Base-by-base conservation (phyloP, 495 filamentous ascomycete species). In the Viridothelium virens region DNA sequence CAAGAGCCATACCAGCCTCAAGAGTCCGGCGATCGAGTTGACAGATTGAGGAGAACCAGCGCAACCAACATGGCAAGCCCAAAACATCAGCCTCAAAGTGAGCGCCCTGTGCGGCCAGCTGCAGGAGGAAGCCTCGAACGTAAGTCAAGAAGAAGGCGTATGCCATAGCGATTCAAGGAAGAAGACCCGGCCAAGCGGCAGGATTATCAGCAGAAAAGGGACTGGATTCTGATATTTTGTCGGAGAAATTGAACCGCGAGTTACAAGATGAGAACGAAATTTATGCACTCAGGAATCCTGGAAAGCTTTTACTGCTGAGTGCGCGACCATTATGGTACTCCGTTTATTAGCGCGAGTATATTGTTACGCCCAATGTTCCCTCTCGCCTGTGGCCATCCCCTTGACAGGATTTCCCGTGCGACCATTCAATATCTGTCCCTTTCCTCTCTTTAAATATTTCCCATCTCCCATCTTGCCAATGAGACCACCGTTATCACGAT, bases 381-480 rank as follows among this genome's bases (percentile, higher is more conserved):
- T 39, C 61, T 70, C 69, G 37, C 66, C 69, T 39, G 68, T 67
- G 12, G 65, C 16, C 69, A 70, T 70, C 11, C 66, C 69, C 46
- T 67, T 53, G n/a, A 67, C 56, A 2, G 68, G 38, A 61, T 68
- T 66, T 10, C 69, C 66, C n/a, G 56, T 66, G 38, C 50, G 65
- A 33, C 69, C 69, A 37, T 38, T 50, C 4, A 70, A 50, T 3
- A 70, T 65, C 56, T 70, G 39, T 5, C 69, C 69, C 61, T 63
- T 70, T 14, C 63, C 66, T 5, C 84, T 76, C 77, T 82, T 83
- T 64, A 85, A 39, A 72, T 83, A 87, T 68, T 79, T 62, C 0
- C 84, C 85, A 73, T 79, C 79, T 10, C 77, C 77, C 68, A 81
- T 82, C 61, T 74, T 69, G 0, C 82, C 83, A 5, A 82, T 63